Percentiles rank a stretch among this genome's conserved stretches.
Evolutionary conservation across 2,329 filamentous ascomycete genomes (phyloP).

Genomic region (Fusarium denticulatum): DNA sequence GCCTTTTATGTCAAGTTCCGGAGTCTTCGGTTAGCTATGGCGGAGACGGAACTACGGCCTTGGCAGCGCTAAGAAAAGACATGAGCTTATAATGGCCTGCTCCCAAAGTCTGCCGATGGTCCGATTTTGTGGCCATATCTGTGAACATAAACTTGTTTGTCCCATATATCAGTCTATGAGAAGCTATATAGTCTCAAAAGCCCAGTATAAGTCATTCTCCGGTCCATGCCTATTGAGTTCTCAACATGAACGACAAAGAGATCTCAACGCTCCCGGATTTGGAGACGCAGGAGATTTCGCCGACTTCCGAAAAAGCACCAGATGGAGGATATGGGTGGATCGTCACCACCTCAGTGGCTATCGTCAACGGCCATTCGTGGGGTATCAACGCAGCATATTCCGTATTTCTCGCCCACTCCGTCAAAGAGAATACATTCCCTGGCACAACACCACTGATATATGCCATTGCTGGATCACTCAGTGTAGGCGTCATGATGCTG

Average conservation of each 20-base stretch:
- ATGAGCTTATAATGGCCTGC: background rate
- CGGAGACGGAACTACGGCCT: background rate
- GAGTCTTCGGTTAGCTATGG: background rate
- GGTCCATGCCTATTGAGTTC: background rate
- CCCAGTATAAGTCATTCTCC: background rate
- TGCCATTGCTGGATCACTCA: conserved; percentile 68
- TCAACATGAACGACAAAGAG: background rate
- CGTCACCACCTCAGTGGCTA: conserved; percentile 44
- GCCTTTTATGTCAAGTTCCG: background rate
- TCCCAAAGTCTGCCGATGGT: background rate
- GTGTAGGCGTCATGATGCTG: conserved; percentile 56
- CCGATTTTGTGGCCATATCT: background rate
- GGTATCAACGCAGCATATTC: conserved; percentile 58
- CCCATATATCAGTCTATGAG: background rate
- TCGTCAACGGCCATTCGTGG: conserved; percentile 53
- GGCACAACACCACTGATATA: conserved; percentile 64
- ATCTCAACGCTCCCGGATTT: background rate
- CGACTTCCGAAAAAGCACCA: background rate
- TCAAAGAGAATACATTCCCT: conserved; percentile 60
- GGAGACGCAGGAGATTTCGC: background rate
- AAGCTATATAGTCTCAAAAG: background rate
- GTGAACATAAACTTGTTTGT: background rate
- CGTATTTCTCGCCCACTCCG: conserved; percentile 67
- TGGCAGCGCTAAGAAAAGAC: background rate
- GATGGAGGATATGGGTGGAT: conserved; percentile 65